Base-by-base conservation (phyloP, 2,329 filamentous ascomycete species). In the Aspergillus eucalypticola region DNA sequence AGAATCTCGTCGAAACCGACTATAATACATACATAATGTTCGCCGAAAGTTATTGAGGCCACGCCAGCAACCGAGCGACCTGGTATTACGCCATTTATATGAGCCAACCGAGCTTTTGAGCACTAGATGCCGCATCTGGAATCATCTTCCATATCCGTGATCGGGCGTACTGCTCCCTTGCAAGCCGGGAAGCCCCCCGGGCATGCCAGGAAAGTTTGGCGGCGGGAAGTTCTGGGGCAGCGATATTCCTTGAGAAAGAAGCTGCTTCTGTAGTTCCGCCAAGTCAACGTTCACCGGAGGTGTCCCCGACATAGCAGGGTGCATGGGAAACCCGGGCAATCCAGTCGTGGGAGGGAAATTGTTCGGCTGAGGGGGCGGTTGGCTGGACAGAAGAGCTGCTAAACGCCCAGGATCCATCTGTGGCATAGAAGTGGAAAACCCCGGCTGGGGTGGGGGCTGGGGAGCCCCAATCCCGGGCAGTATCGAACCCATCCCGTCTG, bases 401-500 rank as follows among this genome's bases (percentile, higher is more conserved):
- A 81, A 65, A 23, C 73, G 75, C 32, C 69, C 71, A 8, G 78
- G 73, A 55, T 80, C 76, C 67, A 86, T 81, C n/a, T 81, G 83
- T 5, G 82, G 74, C 64, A 81, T 78, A 17, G 74, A 69, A 35
- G 67, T 65, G 29, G 70, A 66, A 32, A 72, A 59, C 8, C 69
- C 73, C 25, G 73, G 65, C 15, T 72, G 72, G 15, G 69, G 68
- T 35, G 73, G 75, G 50, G 75, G 75, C 57, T 76, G 75, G 2
- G 77, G 76, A 23, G 76, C 78, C 13, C 81, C 81, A 59, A 83
- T 82, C 15, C 78, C 78, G 21, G 81, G 82, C 8, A 84, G 69
- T 21, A 78, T 69, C 57, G 73, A 50, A 53, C 77, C 73, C 49
- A 80, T 68, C 72, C 81, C 75, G 52, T 82, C 75, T 73, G 78